Evolutionary conservation across 106 monocot genomes (phyloP), one percentile per base, ranked within the genome.

Genomic region (Dendrobium officinale): DNA sequence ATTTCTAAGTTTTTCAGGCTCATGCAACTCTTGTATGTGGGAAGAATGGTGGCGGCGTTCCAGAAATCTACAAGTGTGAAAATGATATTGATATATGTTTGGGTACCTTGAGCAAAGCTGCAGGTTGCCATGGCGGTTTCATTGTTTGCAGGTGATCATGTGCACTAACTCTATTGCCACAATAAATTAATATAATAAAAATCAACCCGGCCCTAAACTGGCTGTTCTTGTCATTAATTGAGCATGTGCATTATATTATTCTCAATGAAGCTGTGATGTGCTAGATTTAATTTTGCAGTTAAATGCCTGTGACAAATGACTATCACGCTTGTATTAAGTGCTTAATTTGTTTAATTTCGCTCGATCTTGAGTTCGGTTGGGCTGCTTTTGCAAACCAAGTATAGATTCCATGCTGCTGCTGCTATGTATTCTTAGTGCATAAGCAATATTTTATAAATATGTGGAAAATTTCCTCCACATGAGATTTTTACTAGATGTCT

Each of bases 1-100:
- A 42, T 47, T 42, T 75, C 27, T 47, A 49, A 27, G n/a, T 0
- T 51, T 72, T 66, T 59, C 75, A 98, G 98, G 98, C 98, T 20
- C 98, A 98, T 87, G 92, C 90, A 67, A 92, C 98, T 72, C 86
- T 98, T 78, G 84, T 95, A 73, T 98, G 94, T 78, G 98, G 98
- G 42, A 85, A 95, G 81, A 93, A 85, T 86, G 98, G 98, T 76
- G 98, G 98, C 51, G 94, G 98, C 64, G 81, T 88, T 17, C 83
- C 89, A 4, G 98, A 98, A 84, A 40, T 87, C 4, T 89, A 90
- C 83, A 73, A 78, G 20, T 98, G 98, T 83, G 98, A 95, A 88
- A 78, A 85, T 29, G 90, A 82, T 82, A 80, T 98, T 78, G 98
- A 98, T 80, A 88, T 98, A 81, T 91, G 98, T 64, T 85, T 95